These are phyloP conservation scores for Pyrenophora tritici-repentis DNA, from an alignment of 2,329 filamentous ascomycete genomes.

Conservation along the genomic window DNA sequence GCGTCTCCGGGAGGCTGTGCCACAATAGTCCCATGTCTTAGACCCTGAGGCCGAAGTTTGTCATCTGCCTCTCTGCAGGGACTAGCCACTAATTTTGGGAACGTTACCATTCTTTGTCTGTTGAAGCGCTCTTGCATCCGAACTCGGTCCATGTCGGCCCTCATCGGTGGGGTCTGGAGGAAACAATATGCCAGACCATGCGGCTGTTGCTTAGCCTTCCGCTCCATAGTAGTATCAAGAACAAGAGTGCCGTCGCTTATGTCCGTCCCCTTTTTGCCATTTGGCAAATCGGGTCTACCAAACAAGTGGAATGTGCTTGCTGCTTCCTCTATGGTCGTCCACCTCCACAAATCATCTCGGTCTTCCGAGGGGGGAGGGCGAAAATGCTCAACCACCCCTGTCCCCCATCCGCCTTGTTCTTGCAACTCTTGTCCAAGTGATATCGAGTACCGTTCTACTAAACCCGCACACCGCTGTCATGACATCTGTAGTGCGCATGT, in stretches of 20 bases:
- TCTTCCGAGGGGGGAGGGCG: background rate
- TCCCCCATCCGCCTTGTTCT: background rate
- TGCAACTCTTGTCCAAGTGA: constrained; percentile 2
- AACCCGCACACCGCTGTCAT: constrained; percentile 15
- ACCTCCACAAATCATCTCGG: background rate
- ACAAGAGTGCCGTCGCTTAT: constrained; percentile 1
- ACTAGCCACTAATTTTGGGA: constrained; percentile 24
- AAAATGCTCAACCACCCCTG: background rate
- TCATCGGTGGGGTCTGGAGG: constrained; percentile 5
- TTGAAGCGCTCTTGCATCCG: constrained; percentile 7
- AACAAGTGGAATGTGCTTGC: background rate
- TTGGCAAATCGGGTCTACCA: constrained; percentile 1
- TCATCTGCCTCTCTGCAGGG: constrained; percentile 44
- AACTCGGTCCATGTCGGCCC: constrained; percentile 6
- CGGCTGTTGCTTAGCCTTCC: constrained; percentile 1
- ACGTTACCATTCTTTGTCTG: constrained; percentile 17
- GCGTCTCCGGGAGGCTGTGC: constrained; percentile 37
- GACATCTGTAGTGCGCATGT: constrained; percentile 9
- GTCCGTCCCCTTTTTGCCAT: background rate
- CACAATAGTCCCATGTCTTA: constrained; percentile 40
- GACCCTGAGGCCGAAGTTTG: constrained; percentile 34
- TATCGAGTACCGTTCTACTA: constrained; percentile 3
- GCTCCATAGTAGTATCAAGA: constrained; percentile 4
- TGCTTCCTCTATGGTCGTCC: background rate
- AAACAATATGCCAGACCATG: constrained; percentile 3